These are phyloP conservation scores for Gnomoniopsis sp. DNA, from an alignment of 2,329 filamentous ascomycete species.

Conservation along the genomic window DNA sequence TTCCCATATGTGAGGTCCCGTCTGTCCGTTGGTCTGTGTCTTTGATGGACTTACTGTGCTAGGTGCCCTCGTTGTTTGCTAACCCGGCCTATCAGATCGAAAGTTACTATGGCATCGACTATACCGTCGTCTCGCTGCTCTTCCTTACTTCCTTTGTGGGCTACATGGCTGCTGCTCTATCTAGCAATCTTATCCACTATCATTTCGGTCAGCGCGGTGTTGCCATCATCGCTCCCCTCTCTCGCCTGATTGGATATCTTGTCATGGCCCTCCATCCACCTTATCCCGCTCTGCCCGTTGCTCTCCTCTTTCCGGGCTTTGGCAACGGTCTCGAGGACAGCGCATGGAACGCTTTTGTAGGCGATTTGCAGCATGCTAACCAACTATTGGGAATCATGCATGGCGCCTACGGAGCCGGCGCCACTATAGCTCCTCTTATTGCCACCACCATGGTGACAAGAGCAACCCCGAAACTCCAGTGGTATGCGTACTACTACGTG, in stretches of 20 bases:
- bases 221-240: constrained; percentile 60
- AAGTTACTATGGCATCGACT: constrained; percentile 58
- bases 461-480: constrained; percentile 45
- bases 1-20: constrained; percentile 1
- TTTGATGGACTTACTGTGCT: too few species aligned
- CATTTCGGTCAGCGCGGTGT: constrained; percentile 68
- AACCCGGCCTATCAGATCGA: constrained; percentile 43
- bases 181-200: constrained; percentile 64
- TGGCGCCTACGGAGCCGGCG: constrained; percentile 69
- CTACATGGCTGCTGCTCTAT: constrained; percentile 59
- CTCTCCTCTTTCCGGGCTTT: constrained; percentile 64
- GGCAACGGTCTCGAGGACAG: constrained; percentile 62
- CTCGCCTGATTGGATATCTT: constrained; percentile 63
- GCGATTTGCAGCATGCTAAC: constrained; percentile 70
- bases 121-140: constrained; percentile 61
- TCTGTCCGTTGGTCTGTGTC: too few species aligned
- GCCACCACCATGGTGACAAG: constrained; percentile 71
- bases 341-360: constrained; percentile 59
- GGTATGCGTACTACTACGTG: constrained; percentile 75
- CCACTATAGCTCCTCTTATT: constrained; percentile 64
- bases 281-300: constrained; percentile 62
- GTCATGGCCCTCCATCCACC: constrained; percentile 65
- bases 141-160: constrained; percentile 66
- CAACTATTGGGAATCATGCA: constrained; percentile 72
- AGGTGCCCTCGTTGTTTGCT: background rate